Evolutionary conservation across 2,329 filamentous ascomycete genomes (phyloP), one percentile per base, ranked within the genome.

Genomic region (Bretziella fagacearum): DNA sequence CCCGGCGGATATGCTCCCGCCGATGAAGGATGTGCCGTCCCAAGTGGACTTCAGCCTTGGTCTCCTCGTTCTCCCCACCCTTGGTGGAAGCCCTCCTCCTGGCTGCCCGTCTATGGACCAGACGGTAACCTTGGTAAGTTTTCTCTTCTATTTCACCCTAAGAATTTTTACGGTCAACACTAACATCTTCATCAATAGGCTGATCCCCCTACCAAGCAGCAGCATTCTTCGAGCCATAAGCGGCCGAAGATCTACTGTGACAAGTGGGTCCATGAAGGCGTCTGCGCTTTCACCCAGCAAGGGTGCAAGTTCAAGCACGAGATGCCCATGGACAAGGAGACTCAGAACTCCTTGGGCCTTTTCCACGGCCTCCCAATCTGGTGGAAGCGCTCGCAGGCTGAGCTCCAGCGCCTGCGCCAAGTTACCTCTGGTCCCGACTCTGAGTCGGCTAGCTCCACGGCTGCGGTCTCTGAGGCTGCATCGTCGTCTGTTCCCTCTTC

Each of bases 231-330:
- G 18, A 20, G 20, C 35, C 40, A 42, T 15, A 51, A 49, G 30
- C 74, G 72, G 56, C 58, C 58, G 20, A 93, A 93, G 59, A 65
- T 81, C 20, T 93, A 81, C 61, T 94, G 86, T 62, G 84, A 85
- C 50, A 84, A 89, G 61, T 95, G 86, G 86, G 79, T 94, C 47
- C 79, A 84, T 55, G 79, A 82, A 50, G 86, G 85, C 17, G 76
- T 83, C 36, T 95, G 87, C 59, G 81, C 81, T 52, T 95, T 84
- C 60, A 78, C 73, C 3, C 84, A 93, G 59, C 79, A 87, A 57
- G 86, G 87, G 0, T 94, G 87, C 65, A 77, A 79, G 53, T 94
- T 78, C 67, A 89, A 86, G 64, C 87, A 94, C 59, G 83, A 91
- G 59, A 93, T 94, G 81, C 87, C 87, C 0, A 61, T 65, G 22